Evolutionary conservation across 2,329 filamentous ascomycete species (phyloP), one percentile per base, ranked within the genome.

Genomic region (Anisogramma anomala): DNA sequence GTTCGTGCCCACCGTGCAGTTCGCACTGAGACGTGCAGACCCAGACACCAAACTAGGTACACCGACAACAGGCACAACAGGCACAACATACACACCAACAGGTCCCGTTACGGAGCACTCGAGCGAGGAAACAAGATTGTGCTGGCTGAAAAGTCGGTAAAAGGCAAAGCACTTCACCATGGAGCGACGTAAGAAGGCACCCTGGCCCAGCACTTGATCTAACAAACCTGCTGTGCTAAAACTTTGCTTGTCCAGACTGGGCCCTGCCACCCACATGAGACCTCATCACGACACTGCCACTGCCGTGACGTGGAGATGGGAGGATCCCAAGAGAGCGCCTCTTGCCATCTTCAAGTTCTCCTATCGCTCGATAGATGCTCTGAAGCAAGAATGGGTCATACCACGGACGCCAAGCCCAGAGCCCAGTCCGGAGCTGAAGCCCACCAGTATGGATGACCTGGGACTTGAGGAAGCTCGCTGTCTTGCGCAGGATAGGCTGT

Each of bases 331-430:
- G 3, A 32, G 47, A 13, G 43, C 22, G 22, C 22, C 47, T 0
- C 50, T 59, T 4, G 54, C 55, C 1, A 45, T 49, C 6, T 55
- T 59, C 18, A 48, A 26, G 18, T 58, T 63, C 43, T 45, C 54
- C 4, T 63, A 63, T 33, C 49, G 58, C 22, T 61, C 59, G 3
- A 51, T 45, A 62, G 57, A 54, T 7, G 56, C 55, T 4, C 49
- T 63, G 2, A 53, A 54, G 36, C 47, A 53, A 2, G 53, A 59
- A 33, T 31, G 56, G 18, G 50, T 62, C 27, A 52, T 62, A 31
- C 54, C 54, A 9, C 51, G 52, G 3, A 27, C 41, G 17, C 36
- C 33, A 6, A 52, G 49, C 5, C 48, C 48, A 13, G 47, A 36
- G 1, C 48, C 53, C 22, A 23, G 22, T 9, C 22, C 22, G 9